These are phyloP conservation scores for Fimicolochytrium jonesii DNA, from an alignment of 192 early-diverging fungal species.

Conservation along the genomic window DNA sequence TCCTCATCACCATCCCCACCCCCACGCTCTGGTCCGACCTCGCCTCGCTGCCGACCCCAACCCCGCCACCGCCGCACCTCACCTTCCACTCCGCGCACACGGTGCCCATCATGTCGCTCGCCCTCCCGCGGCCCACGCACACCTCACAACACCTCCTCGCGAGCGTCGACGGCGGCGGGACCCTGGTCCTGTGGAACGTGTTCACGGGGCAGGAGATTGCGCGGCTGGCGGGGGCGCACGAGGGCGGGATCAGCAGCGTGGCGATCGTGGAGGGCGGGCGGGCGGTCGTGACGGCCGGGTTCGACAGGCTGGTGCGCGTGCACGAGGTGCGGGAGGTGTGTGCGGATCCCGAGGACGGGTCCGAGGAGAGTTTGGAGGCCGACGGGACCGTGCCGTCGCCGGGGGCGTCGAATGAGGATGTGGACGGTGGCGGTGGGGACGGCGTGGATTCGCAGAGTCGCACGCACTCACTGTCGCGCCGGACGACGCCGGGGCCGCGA, in stretches of 20 bases:
- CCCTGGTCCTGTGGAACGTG: conserved; percentile 34
- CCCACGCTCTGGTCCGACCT: conserved; percentile 2
- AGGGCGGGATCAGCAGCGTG: conserved; percentile 31
- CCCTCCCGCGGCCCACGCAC: too few relatives aligned
- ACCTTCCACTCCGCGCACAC: background rate
- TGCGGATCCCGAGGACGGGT: too few relatives aligned
- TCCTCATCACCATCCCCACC: conserved; percentile 1
- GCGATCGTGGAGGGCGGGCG: conserved; percentile 12
- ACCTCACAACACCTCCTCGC: conserved; percentile 19
- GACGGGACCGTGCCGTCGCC: too few relatives aligned
- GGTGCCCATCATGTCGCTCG: conserved; percentile 11
- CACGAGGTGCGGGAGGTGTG: conserved; percentile 15
- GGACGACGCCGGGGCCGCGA: too few relatives aligned
- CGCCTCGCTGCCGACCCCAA: background rate
- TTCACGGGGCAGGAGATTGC: conserved; percentile 31
- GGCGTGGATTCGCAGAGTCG: too few relatives aligned
- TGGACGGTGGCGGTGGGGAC: too few relatives aligned
- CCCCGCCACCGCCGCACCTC: background rate
- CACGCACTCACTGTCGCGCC: too few relatives aligned
- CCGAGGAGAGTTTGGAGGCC: too few relatives aligned
- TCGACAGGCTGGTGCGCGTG: conserved; percentile 23
- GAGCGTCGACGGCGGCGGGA: conserved; percentile 29
- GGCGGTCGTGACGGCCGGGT: conserved; percentile 23
- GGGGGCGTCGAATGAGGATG: too few relatives aligned
- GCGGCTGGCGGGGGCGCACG: conserved; percentile 21